Evolutionary conservation across 2,329 filamentous ascomycete genomes (phyloP).

Genomic region (Venturia carpophila): DNA sequence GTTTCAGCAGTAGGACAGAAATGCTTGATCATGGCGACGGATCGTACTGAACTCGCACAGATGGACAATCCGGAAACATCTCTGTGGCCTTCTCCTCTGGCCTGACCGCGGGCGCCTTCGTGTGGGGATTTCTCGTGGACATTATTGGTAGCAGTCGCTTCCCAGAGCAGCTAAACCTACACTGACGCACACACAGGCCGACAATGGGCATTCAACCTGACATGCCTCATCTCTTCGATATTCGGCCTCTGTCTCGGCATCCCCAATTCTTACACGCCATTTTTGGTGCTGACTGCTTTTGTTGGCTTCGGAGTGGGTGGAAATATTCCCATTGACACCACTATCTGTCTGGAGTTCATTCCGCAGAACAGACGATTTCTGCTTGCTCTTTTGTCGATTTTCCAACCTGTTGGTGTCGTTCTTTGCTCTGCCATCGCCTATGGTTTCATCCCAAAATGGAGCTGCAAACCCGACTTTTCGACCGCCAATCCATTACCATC

Average conservation of each 20-base stretch:
- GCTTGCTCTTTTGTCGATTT: conserved; percentile 49
- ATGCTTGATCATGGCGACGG: conserved; percentile 54
- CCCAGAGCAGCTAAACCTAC: neutral
- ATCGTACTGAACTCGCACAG: conserved; percentile 19
- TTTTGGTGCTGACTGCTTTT: conserved; percentile 60
- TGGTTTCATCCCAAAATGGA: conserved; percentile 60
- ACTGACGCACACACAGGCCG: conserved; percentile 30
- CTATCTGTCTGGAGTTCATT: conserved; percentile 48
- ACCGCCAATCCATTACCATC: conserved; percentile 37
- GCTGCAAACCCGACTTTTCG: conserved; percentile 48
- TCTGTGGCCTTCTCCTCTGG: conserved; percentile 48
- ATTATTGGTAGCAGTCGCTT: conserved; percentile 50
- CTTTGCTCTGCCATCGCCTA: conserved; percentile 54
- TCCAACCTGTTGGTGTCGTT: conserved; percentile 34
- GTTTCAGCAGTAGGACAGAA: conserved; percentile 41
- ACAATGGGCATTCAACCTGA: conserved; percentile 69
- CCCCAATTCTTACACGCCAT: conserved; percentile 44
- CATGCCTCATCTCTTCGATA: conserved; percentile 62
- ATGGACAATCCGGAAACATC: conserved; percentile 42
- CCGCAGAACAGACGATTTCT: conserved; percentile 46
- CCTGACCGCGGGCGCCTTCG: conserved; percentile 40
- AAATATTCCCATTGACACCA: conserved; percentile 45
- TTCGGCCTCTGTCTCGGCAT: conserved; percentile 63
- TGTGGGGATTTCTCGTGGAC: conserved; percentile 73
- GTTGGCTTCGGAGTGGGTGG: conserved; percentile 67